Base-by-base conservation (phyloP, 129 eudicot genomes). In the Saussurea involucrata region DNA sequence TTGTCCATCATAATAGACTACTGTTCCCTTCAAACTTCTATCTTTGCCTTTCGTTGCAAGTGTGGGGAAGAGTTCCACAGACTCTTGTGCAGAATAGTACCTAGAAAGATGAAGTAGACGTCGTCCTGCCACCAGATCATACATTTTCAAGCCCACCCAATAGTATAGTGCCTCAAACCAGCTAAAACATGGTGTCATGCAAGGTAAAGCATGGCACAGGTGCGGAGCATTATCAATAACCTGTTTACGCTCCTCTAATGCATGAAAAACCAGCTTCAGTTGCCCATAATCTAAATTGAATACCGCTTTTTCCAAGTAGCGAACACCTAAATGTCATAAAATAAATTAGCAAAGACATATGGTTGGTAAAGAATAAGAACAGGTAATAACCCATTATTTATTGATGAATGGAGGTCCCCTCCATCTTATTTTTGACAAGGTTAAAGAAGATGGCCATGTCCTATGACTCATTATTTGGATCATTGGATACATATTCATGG, bases 161-260 rank as follows among this genome's bases (percentile, higher is more conserved):
- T 78, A 90, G 83, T 93, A 93, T 24, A 93, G 13, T 46, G 83
- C 98, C 79, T 93, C 98, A 84, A 93, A 93, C 98, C 95, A 88
- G 80, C 83, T 86, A 86, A 93, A 93, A 81, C 98, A 93, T 63
- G 98, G 98, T 28, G 98, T 93, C 98, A 93, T 93, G 85, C 98
- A 93, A 20, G 98, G 98, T 82, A 93, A 79, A 68, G 97, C 88
- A 76, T 90, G 92, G 77, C 98, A 90, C 42, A 93, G 85, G 86
- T 93, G 98, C 6, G 98, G 98, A 22, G 98, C 98, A 82, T 93
- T 93, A 71, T 88, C 95, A 28, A 93, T 93, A 68, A 93, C 92
- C 80, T 90, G 97, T 82, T 93, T 93, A 32, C 98, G 97, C 78
- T 93, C 98, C 69, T 87, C 90, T 13, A 93, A 89, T 25, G 98